Percentiles rank a stretch among this genome's conserved stretches.
Evolutionary conservation across 257 asterid species (phyloP).

Genomic region (Lantana camara): DNA sequence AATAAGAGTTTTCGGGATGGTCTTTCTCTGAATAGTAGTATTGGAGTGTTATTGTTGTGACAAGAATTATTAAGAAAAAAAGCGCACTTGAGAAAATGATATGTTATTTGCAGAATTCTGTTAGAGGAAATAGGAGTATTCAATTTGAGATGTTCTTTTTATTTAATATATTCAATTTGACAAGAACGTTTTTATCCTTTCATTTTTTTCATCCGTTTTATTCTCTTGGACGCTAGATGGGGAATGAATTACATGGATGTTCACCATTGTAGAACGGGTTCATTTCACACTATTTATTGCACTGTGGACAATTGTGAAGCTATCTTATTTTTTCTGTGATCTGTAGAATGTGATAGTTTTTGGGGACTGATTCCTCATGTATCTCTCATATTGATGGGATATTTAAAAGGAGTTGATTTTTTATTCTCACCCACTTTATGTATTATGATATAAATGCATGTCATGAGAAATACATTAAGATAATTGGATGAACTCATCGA

Average conservation of each 20-base stretch:
- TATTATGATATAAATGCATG: neutral
- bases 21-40: neutral
- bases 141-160: neutral
- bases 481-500: neutral
- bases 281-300: neutral
- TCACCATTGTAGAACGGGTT: neutral
- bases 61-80: neutral
- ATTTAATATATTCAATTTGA: no score
- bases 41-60: neutral
- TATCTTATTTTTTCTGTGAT: neutral
- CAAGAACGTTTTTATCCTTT: no score
- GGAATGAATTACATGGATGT: neutral
- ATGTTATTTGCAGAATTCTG: neutral
- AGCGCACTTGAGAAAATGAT: neutral
- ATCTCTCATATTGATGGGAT: constrained; percentile 1
- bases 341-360: neutral
- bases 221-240: neutral
- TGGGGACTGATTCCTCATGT: neutral
- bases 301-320: neutral
- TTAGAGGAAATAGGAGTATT: neutral
- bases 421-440: neutral
- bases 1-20: neutral
- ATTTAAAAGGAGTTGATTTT: neutral
- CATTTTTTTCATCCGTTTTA: no score
- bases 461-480: neutral